These are phyloP conservation scores for Russula sp. DNA, from an alignment of 768 basidiomycete genomes.

Conservation along the genomic window DNA sequence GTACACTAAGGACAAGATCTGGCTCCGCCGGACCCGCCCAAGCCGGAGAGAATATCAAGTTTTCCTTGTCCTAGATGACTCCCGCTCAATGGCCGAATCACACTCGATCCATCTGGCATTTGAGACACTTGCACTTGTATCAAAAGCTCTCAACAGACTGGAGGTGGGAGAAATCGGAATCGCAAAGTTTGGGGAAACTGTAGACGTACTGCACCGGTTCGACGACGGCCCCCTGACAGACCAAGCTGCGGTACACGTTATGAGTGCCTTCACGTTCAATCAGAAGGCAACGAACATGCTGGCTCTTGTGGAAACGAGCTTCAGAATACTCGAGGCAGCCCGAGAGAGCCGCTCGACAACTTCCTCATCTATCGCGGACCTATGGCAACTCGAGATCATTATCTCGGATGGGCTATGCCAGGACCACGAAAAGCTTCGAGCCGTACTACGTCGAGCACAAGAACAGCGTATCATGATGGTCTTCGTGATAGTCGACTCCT, in stretches of 20 bases:
- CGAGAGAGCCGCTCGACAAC: conserved; percentile 56
- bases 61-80: conserved; percentile 91
- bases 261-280: conserved; percentile 82
- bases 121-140: conserved; percentile 87
- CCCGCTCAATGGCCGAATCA: conserved; percentile 92
- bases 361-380: conserved; percentile 64
- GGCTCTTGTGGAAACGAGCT: conserved; percentile 71
- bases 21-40: conserved; percentile 91
- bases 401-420: conserved; percentile 99
- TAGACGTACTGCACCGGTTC: conserved; percentile 87
- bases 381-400: conserved; percentile 98
- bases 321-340: conserved; percentile 69
- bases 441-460: conserved; percentile 74
- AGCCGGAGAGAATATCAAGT: conserved; percentile 95
- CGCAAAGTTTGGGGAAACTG: conserved; percentile 81
- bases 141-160: conserved; percentile 82
- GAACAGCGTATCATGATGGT: conserved; percentile 93
- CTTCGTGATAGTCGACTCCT: conserved; percentile 91
- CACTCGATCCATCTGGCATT: conserved; percentile 91
- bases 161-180: conserved; percentile 95
- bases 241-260: conserved; percentile 70
- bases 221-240: conserved; percentile 76
- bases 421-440: conserved; percentile 81
- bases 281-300: conserved; percentile 88
- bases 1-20: conserved; percentile 99